Percentiles rank a stretch among this genome's conserved stretches.
These are phyloP conservation scores for Lachancea waltii DNA, from an alignment of 805 yeast genomes.

Conservation along the genomic window DNA sequence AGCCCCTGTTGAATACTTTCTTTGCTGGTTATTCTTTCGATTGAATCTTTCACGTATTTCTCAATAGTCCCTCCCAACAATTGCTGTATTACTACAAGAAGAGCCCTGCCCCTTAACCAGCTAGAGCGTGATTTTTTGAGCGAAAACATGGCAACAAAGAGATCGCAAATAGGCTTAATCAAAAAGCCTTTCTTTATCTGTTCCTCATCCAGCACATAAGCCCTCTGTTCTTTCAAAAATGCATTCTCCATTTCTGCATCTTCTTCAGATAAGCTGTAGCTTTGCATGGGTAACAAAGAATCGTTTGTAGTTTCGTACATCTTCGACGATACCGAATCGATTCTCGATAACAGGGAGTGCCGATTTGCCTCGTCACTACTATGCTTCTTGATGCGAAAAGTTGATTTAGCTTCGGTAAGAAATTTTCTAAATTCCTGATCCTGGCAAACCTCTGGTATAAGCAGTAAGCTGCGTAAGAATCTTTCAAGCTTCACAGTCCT, in stretches of 20 bases:
- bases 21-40: constrained; percentile 25
- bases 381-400: constrained; percentile 11
- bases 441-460: constrained; percentile 64
- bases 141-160: constrained; percentile 64
- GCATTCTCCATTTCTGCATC: not conserved
- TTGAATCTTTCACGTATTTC: constrained; percentile 44
- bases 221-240: not conserved
- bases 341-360: constrained; percentile 1
- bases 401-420: constrained; percentile 40
- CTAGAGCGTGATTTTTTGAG: constrained; percentile 50
- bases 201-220: constrained; percentile 12
- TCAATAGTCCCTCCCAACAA: constrained; percentile 84
- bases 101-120: constrained; percentile 83
- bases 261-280: constrained; percentile 11
- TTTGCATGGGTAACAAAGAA: too few species aligned
- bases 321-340: constrained; percentile 12
- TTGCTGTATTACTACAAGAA: constrained; percentile 76
- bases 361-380: constrained; percentile 11
- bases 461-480: constrained; percentile 53
- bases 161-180: constrained; percentile 76
- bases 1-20: constrained; percentile 41
- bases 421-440: constrained; percentile 69
- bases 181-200: constrained; percentile 38
- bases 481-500: constrained; percentile 55
- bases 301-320: too few species aligned